Evolutionary conservation across 495 filamentous ascomycete genomes (phyloP), one percentile per base, ranked within the genome.

Genomic region (Lasiosphaeria ovina): DNA sequence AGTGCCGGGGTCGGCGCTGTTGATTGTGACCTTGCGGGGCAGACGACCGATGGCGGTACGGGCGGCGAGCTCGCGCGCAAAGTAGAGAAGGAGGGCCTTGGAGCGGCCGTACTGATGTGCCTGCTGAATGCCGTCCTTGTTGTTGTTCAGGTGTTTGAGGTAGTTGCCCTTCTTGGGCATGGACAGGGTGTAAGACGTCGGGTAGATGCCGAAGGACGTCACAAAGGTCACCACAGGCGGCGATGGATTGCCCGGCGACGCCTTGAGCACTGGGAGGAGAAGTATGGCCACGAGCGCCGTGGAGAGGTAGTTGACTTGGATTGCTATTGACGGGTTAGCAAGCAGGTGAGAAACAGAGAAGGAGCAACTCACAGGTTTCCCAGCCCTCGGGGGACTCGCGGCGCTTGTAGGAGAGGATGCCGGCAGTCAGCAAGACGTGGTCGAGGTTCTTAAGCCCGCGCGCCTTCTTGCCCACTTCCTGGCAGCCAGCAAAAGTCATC

Each of bases 211-310:
- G 47, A 69, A 69, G 36, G 54, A 55, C 3, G 66, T 69, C 54
- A 66, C 61, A 35, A 69, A 66, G 49, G 66, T 69, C 8, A 69
- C 51, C 16, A 66, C 63, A 4, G 66, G 66, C 5, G 66, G 59
- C 35, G 55, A 52, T 10, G 64, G 64, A 44, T 69, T 69, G 11
- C 35, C 34, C 2, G 66, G 64, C 17, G 60, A 66, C 10, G 66
- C 38, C 38, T 74, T 72, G 16, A 79, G 66, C 8, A 68, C 32
- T 3, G 77, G 76, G 9, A 80, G 67, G 4, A 79, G 57, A 1
- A 79, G 68, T 9, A 77, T 67, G 6, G 69, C 56, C 4, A 80
- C 64, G 3, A 80, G 67, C 10, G 68, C 67, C 0, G 72, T 75
- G 36, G 70, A 72, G 31, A 79, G 64, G 56, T 51, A 63, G 56